Conservation (phyloP, 139 green algal genomes). For the Micractinium sp. region DNA sequence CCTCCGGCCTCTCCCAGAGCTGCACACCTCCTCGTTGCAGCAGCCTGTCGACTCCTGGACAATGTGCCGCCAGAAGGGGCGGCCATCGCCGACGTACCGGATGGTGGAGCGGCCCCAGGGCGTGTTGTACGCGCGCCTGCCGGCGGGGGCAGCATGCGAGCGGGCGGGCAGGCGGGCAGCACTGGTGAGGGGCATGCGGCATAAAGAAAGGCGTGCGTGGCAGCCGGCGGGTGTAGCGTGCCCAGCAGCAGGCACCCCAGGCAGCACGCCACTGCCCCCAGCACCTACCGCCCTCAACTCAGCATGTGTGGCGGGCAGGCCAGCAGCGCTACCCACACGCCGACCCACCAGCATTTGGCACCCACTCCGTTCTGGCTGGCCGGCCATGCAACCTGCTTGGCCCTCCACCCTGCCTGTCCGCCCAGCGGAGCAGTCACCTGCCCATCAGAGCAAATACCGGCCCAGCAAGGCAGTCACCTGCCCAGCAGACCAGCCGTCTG, state of each 20-base stretch:
- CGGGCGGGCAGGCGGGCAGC: background rate
- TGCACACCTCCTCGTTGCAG: conserved; percentile 45
- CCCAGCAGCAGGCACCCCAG: too few species aligned
- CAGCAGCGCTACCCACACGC: too few species aligned
- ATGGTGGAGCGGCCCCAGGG: conserved; percentile 63
- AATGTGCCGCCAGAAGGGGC: conserved; percentile 75
- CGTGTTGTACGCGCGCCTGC: conserved; percentile 67
- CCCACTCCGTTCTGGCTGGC: too few species aligned
- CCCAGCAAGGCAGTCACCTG: conserved; percentile 31
- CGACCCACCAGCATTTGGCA: too few species aligned
- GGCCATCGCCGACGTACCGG: conserved; percentile 80
- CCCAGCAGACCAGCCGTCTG: background rate
- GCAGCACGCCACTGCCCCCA: too few species aligned
- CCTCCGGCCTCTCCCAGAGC: conserved; percentile 25
- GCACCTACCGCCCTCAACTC: too few species aligned
- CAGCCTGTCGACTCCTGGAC: conserved; percentile 64
- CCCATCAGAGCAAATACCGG: background rate
- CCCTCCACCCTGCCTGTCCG: too few species aligned
- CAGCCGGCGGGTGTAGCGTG: background rate
- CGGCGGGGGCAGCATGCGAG: background rate
- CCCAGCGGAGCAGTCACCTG: background rate
- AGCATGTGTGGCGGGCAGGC: too few species aligned
- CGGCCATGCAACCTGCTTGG: too few species aligned
- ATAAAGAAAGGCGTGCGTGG: background rate
- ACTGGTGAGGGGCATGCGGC: background rate